Evolutionary conservation across 139 green algal genomes (phyloP), one percentile per base, ranked within the genome.

Genomic region (Axilococcus clingmanii): DNA sequence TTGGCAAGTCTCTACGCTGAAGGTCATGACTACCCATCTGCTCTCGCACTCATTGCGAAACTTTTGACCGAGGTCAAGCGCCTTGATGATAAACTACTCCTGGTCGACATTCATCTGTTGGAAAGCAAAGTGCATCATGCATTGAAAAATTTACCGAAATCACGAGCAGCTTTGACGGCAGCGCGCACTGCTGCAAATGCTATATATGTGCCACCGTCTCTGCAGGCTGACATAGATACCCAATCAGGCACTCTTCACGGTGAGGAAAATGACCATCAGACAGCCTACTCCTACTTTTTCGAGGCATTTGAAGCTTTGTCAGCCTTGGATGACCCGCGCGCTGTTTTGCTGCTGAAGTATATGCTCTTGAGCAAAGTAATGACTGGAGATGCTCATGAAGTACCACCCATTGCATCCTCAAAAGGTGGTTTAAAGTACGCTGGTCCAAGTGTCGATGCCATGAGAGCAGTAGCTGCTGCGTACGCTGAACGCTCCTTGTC

Each of bases 211-310:
- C 87, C 91, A 2, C 74, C 93, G 16, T 67, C 73, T 4, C 52
- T 91, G 40, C 76, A 84, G 49, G 69, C 76, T 31, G 76, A 95
- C 64, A 92, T 95, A 46, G 87, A 96, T 72, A 78, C 69, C 15
- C 89, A 96, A 71, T 85, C 67, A 15, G 91, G 91, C 34, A 88
- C 85, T 23, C 74, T 99, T n/a, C 83, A 96, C 49, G 69, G 66
- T 22, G 91, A 97, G 51, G 91, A 99, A 72, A 86, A 88, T 59
- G 91, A 99, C 75, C 97, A 89, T 82, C 96, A 95, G 79, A 99
- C 91, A 3, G 87, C 77, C 4, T 99, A 91, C 69, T 91, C 75
- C 7, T 99, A 99, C 75, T 99, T 97, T 64, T 97, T 91, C 57
- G 91, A 99, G 74, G 85, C 84, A 2, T 99, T 97, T 71, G 91